A percentile compares a stretch with the other conserved stretches of the same genome.
Evolutionary conservation across 495 filamentous ascomycete genomes (phyloP).

Genomic region (Pyronema domesticum): DNA sequence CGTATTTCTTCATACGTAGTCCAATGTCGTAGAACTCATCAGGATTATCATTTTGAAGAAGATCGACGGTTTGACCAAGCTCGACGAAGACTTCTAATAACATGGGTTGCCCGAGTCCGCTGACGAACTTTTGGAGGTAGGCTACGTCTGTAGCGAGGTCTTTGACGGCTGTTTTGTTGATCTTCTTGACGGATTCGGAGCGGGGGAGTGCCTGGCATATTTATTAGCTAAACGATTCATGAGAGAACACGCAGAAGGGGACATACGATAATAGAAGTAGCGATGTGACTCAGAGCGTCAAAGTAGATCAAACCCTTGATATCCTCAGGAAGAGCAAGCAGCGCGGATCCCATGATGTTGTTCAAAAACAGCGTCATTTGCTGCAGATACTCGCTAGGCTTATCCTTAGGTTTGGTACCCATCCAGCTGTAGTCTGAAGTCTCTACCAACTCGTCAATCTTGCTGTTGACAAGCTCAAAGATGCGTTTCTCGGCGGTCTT

Average conservation of each 20-base stretch:
- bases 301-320: constrained; percentile 98
- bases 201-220: constrained; percentile 52
- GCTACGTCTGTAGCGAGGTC: constrained; percentile 67
- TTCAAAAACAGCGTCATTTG: constrained; percentile 83
- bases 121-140: constrained; percentile 70
- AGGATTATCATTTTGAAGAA: constrained; percentile 74
- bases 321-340: constrained; percentile 75
- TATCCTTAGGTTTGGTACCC: constrained; percentile 40
- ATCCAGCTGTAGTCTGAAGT: constrained; percentile 96
- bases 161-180: constrained; percentile 69
- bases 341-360: constrained; percentile 87
- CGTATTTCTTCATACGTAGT: constrained; percentile 76
- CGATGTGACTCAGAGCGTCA: constrained; percentile 80
- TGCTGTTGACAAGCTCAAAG: constrained; percentile 95
- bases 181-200: constrained; percentile 56
- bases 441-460: constrained; percentile 93
- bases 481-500: constrained; percentile 94
- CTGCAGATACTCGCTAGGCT: constrained; percentile 83
- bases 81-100: constrained; percentile 81
- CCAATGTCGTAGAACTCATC: constrained; percentile 89
- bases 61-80: constrained; percentile 68
- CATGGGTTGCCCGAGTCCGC: constrained; percentile 58
- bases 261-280: constrained; percentile 62
- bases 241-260: not conserved
- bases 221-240: not conserved